Evolutionary conservation across 352 stramenopile species (phyloP).

Genomic region (Albugo candida): DNA sequence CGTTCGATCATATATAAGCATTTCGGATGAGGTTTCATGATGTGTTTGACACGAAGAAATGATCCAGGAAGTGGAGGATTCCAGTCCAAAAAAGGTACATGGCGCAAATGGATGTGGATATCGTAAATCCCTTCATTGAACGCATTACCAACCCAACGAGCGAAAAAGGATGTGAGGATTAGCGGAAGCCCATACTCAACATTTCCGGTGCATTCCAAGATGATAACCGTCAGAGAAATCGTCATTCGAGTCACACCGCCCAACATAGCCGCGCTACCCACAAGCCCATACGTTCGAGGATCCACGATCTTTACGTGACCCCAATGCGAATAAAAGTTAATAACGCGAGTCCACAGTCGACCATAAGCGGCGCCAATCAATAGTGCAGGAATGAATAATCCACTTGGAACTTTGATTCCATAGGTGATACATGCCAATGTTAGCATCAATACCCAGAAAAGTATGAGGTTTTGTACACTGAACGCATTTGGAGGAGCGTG

Average conservation of each 20-base stretch:
- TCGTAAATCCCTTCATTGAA: slow-evolving; percentile 99
- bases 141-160: slow-evolving; percentile 92
- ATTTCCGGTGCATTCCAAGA: slow-evolving; percentile 95
- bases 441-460: slow-evolving; percentile 56
- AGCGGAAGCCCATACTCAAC: slow-evolving; percentile 95
- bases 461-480: slow-evolving; percentile 43
- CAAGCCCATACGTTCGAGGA: slow-evolving; percentile 88
- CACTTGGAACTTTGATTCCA: slow-evolving; percentile 89
- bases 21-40: slow-evolving; percentile 91
- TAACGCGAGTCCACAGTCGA: slow-evolving; percentile 68
- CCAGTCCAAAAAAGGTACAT: slow-evolving; percentile 63
- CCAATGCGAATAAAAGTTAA: slow-evolving; percentile 52
- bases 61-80: slow-evolving; percentile 38
- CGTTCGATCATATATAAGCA: slow-evolving; percentile 85
- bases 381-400: slow-evolving; percentile 92
- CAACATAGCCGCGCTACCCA: slow-evolving; percentile 89
- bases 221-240: slow-evolving; percentile 96
- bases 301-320: slow-evolving; percentile 43
- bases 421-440: slow-evolving; percentile 86
- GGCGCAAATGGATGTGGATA: slow-evolving; percentile 93
- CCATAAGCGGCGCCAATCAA: slow-evolving; percentile 91
- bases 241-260: slow-evolving; percentile 96
- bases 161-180: slow-evolving; percentile 94
- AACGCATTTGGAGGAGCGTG: slow-evolving; percentile 70
- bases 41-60: slow-evolving; percentile 74